Base-by-base conservation (phyloP, 345 rosid genomes). In the Pugionium dolabratum region DNA sequence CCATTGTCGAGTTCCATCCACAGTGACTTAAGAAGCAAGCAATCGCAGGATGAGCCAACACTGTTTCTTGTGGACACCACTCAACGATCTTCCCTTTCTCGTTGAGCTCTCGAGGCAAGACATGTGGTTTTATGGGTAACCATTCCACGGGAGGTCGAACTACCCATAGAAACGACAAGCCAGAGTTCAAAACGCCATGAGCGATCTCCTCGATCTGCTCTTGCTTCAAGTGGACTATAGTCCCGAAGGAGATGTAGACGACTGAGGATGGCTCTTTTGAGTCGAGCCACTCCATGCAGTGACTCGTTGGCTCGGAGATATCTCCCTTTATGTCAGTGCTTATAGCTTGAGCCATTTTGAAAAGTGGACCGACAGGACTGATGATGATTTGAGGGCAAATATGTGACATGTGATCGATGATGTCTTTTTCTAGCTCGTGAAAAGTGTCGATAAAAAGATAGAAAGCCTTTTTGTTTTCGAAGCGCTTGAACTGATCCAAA, bases 1-100 rank as follows among this genome's bases (percentile, higher is more conserved):
- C 96, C 83, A 88, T 76, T 0, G 91, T 72, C 4, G 94, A 75
- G 54, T 69, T 70, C 79, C 79, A 76, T 29, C 79, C 75, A 4
- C 79, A 70, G 6, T 76, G 72, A n/a, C 62, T 70, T 59, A 75
- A 11, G 58, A 75, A 75, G 45, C 79, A 70, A 35, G 68, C 63
- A 49, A 70, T 2, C 5, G 75, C 46, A 27, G 64, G 68, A 50
- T 75, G 75, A 45, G 57, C 40, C 49, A 75, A 65, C 34, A 75
- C 79, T 18, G 6, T 45, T 30, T 75, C 75, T 64, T 75, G 79
- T 7, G 64, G 49, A 43, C 75, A 61, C 79, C 79, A 75, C 8
- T 70, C 75, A 9, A 75, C 72, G 5, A 70, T 41, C 50, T 44
- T 70, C 9, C 72, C 79, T 4, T 50, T 70, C 32, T 11, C 65